phyloP scores from a whole-genome alignment of 2,329 filamentous ascomycete genomes.

The Ascocoryne sarcoides region DNA sequence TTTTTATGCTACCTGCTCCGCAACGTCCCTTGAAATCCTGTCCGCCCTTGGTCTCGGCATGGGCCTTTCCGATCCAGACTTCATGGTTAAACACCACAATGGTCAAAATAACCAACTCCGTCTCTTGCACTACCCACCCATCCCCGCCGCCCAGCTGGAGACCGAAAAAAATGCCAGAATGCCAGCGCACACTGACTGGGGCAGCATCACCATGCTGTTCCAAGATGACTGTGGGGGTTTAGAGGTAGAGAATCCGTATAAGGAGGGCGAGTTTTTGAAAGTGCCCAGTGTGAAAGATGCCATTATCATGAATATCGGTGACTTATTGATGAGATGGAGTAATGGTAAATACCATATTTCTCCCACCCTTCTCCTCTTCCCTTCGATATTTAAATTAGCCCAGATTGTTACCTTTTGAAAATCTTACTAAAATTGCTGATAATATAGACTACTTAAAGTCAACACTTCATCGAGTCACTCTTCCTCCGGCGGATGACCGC shows the following conservation, averaged over 20 bases:
- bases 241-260: conserved; percentile 37
- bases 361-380: conserved; percentile 3
- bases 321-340: conserved; percentile 41
- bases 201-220: conserved; percentile 41
- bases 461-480: conserved; percentile 43
- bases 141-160: conserved; percentile 36
- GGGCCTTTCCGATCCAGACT: conserved; percentile 36
- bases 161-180: conserved; percentile 36
- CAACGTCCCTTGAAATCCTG: conserved; percentile 35
- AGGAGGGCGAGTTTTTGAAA: conserved; percentile 33
- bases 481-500: conserved; percentile 34
- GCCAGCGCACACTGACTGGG: conserved; percentile 44
- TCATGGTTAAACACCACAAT: conserved; percentile 41
- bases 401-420: no score
- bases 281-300: conserved; percentile 33
- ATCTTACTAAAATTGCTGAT: no score
- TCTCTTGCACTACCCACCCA: conserved; percentile 48
- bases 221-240: conserved; percentile 43
- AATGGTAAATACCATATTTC: no score
- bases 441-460: conserved; percentile 39
- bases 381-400: no score
- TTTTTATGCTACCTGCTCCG: conserved; percentile 42
- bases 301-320: conserved; percentile 41
- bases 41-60: conserved; percentile 39
- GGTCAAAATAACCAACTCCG: conserved; percentile 50